Conservation (phyloP, 495 filamentous ascomycete genomes). For the Hypoxylon crocopeplum region DNA sequence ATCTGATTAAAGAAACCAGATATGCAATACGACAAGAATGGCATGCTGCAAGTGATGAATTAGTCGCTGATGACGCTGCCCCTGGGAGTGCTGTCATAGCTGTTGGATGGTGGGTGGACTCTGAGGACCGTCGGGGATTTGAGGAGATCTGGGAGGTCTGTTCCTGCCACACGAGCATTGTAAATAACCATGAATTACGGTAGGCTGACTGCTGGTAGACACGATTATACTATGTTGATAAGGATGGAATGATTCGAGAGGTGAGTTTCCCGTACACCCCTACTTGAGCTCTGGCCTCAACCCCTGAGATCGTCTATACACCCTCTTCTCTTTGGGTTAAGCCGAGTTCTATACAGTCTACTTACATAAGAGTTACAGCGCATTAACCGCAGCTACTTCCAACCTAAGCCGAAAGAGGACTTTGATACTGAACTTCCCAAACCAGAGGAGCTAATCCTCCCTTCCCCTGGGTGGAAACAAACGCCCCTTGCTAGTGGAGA, state of each 20-base stretch:
- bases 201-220: constrained; percentile 1
- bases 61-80: constrained; percentile 7
- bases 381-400: constrained; percentile 2
- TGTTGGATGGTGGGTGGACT: constrained; percentile 4
- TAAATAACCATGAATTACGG: not conserved
- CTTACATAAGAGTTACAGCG: not conserved
- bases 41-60: constrained; percentile 5
- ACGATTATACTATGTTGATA: constrained; percentile 8
- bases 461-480: constrained; percentile 3
- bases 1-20: constrained; percentile 8
- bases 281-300: too few species aligned
- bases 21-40: not conserved
- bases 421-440: not conserved
- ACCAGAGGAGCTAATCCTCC: not conserved
- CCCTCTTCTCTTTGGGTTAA: too few species aligned
- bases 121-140: not conserved
- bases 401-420: not conserved
- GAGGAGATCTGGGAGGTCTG: constrained; percentile 5
- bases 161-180: not conserved
- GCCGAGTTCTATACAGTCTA: not conserved
- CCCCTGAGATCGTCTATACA: too few species aligned
- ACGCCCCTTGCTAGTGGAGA: not conserved
- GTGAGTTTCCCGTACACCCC: not conserved
- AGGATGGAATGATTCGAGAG: not conserved
- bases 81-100: constrained; percentile 2